Conservation (phyloP, 2,329 filamentous ascomycete species). For the Ploettnerulaceae sp. region DNA sequence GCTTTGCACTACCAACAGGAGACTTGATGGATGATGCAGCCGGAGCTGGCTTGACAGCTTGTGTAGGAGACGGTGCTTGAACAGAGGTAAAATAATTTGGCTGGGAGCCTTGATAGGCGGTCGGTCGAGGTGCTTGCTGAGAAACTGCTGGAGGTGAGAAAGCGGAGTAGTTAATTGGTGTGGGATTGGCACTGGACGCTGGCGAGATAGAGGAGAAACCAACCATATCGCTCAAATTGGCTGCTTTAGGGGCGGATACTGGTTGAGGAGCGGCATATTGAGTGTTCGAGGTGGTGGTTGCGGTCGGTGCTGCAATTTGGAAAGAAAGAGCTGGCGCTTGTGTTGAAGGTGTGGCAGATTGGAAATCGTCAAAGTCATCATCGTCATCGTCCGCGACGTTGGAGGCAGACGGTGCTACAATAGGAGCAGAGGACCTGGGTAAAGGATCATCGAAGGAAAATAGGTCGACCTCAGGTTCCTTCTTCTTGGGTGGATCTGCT, state of each 20-base stretch:
- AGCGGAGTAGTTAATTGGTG: conserved; percentile 59
- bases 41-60: conserved; percentile 31
- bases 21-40: conserved; percentile 40
- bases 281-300: conserved; percentile 51
- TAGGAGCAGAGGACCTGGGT: conserved; percentile 39
- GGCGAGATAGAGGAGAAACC: conserved; percentile 78
- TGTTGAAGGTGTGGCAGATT: conserved; percentile 66
- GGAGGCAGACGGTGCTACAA: conserved; percentile 40
- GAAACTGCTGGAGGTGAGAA: conserved; percentile 47
- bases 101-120: conserved; percentile 67
- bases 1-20: conserved; percentile 42
- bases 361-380: conserved; percentile 97
- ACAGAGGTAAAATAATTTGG: conserved; percentile 97
- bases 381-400: conserved; percentile 58
- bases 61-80: conserved; percentile 38
- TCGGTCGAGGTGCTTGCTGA: conserved; percentile 41
- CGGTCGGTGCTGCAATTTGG: conserved; percentile 40
- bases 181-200: conserved; percentile 51
- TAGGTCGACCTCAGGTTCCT: conserved; percentile 85
- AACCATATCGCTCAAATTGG: conserved; percentile 74
- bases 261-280: conserved; percentile 81
- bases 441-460: conserved; percentile 85
- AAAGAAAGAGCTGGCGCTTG: conserved; percentile 41
- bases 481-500: conserved; percentile 68
- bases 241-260: conserved; percentile 74